Conservation (phyloP, 140 eudicot species). For the Ambrosia hybrid region DNA sequence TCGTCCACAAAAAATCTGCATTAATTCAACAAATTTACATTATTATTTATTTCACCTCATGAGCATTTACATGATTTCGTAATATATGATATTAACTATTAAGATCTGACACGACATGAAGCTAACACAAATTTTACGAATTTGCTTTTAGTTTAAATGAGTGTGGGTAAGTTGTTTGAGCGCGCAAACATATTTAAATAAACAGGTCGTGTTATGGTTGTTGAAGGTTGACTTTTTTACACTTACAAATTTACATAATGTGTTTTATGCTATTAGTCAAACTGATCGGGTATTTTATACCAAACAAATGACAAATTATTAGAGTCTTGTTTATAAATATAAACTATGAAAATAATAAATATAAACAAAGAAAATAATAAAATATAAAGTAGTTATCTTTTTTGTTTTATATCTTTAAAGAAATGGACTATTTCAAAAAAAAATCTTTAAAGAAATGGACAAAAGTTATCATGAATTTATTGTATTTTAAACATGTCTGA, state of each 20-base stretch:
- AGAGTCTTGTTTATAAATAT: no score
- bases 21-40: not conserved
- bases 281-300: no score
- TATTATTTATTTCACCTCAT: not conserved
- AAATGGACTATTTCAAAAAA: no score
- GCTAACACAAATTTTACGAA: not conserved
- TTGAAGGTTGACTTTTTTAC: not conserved
- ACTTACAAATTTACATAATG: not conserved
- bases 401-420: not conserved
- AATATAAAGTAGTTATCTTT: not conserved
- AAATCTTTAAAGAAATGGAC: not conserved
- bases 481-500: not conserved
- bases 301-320: no score
- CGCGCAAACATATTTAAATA: not conserved
- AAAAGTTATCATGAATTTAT: no score
- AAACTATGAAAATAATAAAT: no score
- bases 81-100: no score
- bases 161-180: not conserved
- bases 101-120: not conserved
- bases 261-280: not conserved
- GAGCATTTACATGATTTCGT: not conserved
- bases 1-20: slow-evolving; percentile 85
- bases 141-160: not conserved
- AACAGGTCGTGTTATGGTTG: not conserved
- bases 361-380: no score